phyloP scores from a whole-genome alignment of 1,284 basidiomycete species.

The Fistulinella cinereoalba region DNA sequence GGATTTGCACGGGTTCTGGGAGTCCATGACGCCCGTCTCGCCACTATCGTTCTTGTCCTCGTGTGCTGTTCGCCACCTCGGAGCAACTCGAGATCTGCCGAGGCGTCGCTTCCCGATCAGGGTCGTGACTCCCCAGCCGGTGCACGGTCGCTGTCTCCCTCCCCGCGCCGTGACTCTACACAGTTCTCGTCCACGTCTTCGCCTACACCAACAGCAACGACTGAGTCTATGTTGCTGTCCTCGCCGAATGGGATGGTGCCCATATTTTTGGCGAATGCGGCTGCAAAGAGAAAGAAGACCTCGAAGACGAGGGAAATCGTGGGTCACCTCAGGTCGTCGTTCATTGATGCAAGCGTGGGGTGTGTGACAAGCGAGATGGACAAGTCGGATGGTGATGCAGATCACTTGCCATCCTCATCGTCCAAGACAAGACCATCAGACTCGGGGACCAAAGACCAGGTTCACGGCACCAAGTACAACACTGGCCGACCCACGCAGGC shows the following conservation, averaged over 20 bases:
- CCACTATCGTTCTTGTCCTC: conserved; percentile 25
- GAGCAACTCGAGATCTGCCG: conserved; percentile 3
- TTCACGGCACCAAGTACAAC: not conserved
- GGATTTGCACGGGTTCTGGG: conserved; percentile 33
- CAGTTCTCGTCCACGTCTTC: conserved; percentile 12
- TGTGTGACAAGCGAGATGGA: no score
- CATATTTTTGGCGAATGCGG: conserved; percentile 20
- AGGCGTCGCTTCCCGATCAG: conserved; percentile 5
- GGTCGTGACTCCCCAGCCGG: conserved; percentile 4
- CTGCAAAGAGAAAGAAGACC: conserved; percentile 24
- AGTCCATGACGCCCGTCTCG: conserved; percentile 18
- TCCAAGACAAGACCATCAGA: conserved; percentile 2
- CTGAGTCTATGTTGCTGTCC: conserved; percentile 5
- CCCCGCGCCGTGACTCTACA: conserved; percentile 1
- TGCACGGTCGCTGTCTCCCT: conserved; percentile 20
- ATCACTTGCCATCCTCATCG: conserved; percentile 3
- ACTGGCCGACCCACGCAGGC: not conserved
- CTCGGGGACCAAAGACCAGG: conserved; percentile 4
- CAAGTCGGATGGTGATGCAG: conserved; percentile 3
- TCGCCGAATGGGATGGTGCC: conserved; percentile 17
- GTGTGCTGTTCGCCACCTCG: conserved; percentile 17
- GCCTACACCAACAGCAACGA: conserved; percentile 4
- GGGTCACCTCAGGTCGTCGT: conserved; percentile 27
- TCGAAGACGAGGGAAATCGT: conserved; percentile 32
- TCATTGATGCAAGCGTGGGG: conserved; percentile 20